Conservation (phyloP, 352 stramenopile genomes). For the Phytophthora fragariae region DNA sequence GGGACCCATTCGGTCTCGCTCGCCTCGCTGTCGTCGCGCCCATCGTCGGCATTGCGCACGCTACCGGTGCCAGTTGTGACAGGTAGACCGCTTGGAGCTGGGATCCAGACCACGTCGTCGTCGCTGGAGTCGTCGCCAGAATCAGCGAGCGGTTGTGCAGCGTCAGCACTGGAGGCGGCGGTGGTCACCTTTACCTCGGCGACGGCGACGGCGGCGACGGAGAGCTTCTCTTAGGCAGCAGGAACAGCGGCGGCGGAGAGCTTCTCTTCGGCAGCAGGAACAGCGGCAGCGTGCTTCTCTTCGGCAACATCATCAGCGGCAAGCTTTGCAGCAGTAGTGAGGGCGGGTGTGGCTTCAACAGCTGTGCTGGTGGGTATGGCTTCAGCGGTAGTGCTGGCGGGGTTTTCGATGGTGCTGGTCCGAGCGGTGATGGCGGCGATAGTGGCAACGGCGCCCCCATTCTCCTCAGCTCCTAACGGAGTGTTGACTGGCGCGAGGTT, state of each 20-base stretch:
- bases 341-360: not conserved
- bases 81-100: too few species aligned
- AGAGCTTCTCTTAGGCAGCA: too few species aligned
- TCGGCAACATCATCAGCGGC: not conserved
- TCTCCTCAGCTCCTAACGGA: not conserved
- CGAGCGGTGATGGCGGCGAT: not conserved
- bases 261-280: not conserved
- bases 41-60: too few species aligned
- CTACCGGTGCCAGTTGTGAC: too few species aligned
- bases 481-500: not conserved
- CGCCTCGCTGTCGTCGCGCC: too few species aligned
- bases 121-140: not conserved
- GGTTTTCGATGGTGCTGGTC: not conserved
- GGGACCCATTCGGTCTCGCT: too few species aligned
- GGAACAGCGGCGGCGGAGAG: too few species aligned
- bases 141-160: not conserved
- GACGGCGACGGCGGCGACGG: not conserved
- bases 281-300: too few species aligned
- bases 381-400: not conserved
- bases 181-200: not conserved
- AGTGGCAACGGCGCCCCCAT: not conserved
- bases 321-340: not conserved
- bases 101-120: not conserved
- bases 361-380: not conserved
- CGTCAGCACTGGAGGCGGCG: not conserved